phyloP scores from a whole-genome alignment of 2,329 filamentous ascomycete species.

The Colletotrichum plurivorum region DNA sequence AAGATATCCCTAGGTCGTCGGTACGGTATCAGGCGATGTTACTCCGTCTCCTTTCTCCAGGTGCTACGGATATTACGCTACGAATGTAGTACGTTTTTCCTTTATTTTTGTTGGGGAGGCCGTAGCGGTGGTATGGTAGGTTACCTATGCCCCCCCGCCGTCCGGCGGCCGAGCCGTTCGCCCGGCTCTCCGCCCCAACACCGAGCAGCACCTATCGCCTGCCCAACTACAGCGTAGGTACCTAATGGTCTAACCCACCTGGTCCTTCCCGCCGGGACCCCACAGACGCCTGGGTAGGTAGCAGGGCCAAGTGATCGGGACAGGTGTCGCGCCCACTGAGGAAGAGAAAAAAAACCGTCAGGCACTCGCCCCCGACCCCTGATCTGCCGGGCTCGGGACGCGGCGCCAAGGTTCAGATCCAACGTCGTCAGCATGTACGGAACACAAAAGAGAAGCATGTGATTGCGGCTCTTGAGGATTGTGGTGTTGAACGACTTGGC shows the following conservation, averaged over 20 bases:
- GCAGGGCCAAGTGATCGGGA: no score
- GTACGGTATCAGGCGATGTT: no score
- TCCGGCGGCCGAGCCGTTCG: constrained; percentile 36
- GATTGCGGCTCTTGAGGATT: constrained; percentile 9
- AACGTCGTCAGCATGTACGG: background rate
- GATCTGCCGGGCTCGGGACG: constrained; percentile 18
- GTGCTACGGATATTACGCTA: no score
- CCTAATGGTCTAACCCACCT: no score
- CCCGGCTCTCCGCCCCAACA: constrained; percentile 37
- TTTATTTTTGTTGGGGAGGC: constrained; percentile 16
- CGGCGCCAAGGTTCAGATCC: background rate
- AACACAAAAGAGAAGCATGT: constrained; percentile 12
- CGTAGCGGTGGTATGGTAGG: constrained; percentile 1
- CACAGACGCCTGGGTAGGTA: no score
- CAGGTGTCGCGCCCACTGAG: no score
- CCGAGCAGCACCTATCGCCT: background rate
- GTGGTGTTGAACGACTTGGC: background rate
- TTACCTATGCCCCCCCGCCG: background rate
- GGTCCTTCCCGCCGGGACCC: no score
- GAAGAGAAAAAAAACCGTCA: no score
- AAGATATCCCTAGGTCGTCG: no score
- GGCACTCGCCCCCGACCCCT: background rate
- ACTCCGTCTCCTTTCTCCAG: no score
- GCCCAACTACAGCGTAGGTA: no score
- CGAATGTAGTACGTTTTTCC: background rate